These are phyloP conservation scores for Xylaria sp. DNA, from an alignment of 2,329 filamentous ascomycete genomes.

Conservation along the genomic window DNA sequence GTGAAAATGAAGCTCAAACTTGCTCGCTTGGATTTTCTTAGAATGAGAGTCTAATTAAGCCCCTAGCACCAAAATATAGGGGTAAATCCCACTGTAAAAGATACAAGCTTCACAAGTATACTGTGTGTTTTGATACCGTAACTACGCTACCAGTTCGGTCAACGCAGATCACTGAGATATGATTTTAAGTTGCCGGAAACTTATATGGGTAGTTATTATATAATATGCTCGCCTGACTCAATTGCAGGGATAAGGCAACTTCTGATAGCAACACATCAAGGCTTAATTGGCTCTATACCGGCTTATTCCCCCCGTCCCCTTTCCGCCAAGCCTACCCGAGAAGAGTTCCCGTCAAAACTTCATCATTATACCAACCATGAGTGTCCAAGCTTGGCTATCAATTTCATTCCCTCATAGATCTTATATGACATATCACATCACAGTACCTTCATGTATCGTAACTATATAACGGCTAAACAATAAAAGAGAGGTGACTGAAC, in stretches of 20 bases:
- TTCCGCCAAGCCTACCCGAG: conserved; percentile 15
- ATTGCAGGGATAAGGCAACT: not conserved
- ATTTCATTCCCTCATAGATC: not conserved
- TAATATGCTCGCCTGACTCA: not conserved
- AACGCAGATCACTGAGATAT: not conserved
- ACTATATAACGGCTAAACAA: not conserved
- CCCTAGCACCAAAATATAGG: not conserved
- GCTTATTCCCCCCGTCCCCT: not conserved
- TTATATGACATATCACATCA: not conserved
- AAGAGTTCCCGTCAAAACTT: not conserved
- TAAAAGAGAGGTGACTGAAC: not conserved
- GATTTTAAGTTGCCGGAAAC: not conserved
- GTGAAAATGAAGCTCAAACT: no score
- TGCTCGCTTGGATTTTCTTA: no score
- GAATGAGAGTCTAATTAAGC: not conserved
- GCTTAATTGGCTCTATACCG: no score
- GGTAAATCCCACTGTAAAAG: conserved; percentile 11
- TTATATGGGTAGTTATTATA: no score
- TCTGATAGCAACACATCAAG: not conserved
- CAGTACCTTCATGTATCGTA: not conserved
- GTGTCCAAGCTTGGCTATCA: not conserved
- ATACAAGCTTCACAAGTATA: conserved; percentile 16
- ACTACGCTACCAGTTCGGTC: not conserved
- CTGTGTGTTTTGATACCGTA: conserved; percentile 3
- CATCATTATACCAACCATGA: not conserved